phyloP scores from a whole-genome alignment of 2,329 filamentous ascomycete species.

The Akanthomyces lecanii region DNA sequence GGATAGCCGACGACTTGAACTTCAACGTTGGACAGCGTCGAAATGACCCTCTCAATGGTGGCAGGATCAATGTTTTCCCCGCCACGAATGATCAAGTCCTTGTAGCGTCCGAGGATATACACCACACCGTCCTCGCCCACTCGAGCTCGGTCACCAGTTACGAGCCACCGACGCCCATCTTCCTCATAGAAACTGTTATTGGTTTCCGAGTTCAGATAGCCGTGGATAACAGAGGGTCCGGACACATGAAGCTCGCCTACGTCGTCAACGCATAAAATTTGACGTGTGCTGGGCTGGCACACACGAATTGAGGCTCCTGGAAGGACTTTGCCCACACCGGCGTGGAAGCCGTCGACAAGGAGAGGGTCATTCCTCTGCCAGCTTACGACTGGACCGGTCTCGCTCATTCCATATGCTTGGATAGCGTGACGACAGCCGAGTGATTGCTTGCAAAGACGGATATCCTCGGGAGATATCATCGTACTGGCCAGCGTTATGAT shows the following conservation, averaged over 20 bases:
- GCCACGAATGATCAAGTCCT: conserved; percentile 43
- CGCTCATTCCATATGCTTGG: conserved; percentile 44
- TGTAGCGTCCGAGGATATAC: conserved; percentile 39
- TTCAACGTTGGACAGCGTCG: conserved; percentile 28
- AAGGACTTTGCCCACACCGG: conserved; percentile 39
- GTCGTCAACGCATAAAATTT: conserved; percentile 28
- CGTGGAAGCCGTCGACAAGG: conserved; percentile 31
- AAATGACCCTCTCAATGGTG: conserved; percentile 33
- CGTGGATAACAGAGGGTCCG: conserved; percentile 32
- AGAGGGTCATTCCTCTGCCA: conserved; percentile 32
- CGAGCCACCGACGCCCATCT: conserved; percentile 32
- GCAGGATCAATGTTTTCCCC: conserved; percentile 42
- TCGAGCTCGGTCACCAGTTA: conserved; percentile 38
- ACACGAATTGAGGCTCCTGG: conserved; percentile 37
- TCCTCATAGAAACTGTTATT: conserved; percentile 34
- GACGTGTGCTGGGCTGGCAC: conserved; percentile 30
- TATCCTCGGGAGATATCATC: conserved; percentile 28
- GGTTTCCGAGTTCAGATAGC: conserved; percentile 29
- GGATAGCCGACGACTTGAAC: conserved; percentile 40
- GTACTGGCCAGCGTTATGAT: conserved; percentile 35
- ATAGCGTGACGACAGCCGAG: conserved; percentile 31
- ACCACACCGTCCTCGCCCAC: conserved; percentile 36
- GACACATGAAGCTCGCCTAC: conserved; percentile 39
- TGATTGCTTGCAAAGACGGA: conserved; percentile 29
- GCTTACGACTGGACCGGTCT: conserved; percentile 39